These are phyloP conservation scores for Rhizophlyctis rosea DNA, from an alignment of 192 early-diverging fungal species.

Conservation along the genomic window DNA sequence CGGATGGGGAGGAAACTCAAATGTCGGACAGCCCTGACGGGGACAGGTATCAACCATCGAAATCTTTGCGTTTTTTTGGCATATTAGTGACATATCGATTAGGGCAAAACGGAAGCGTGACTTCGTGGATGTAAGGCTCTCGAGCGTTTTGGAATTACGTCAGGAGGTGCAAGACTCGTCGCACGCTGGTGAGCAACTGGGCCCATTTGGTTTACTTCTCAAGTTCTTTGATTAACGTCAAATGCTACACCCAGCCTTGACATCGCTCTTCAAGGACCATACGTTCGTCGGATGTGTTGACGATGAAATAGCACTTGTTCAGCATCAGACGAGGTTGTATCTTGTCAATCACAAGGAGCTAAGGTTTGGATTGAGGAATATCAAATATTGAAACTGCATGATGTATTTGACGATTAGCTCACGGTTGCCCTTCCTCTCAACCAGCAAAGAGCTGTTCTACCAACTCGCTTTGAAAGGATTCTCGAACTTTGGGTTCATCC, in stretches of 20 bases:
- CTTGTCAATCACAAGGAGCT: slow-evolving; percentile 75
- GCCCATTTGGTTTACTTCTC: background rate
- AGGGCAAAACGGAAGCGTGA: slow-evolving; percentile 26
- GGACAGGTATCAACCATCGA: no score
- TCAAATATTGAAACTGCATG: slow-evolving; percentile 12
- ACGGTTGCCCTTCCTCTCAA: no score
- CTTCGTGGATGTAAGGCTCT: slow-evolving; percentile 71
- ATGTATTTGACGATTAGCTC: no score
- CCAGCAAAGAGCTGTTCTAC: slow-evolving; percentile 87
- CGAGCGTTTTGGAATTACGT: slow-evolving; percentile 75
- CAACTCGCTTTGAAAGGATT: slow-evolving; percentile 79
- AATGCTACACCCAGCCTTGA: no score
- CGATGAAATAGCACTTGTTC: slow-evolving; percentile 74
- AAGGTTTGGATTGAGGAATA: slow-evolving; percentile 57
- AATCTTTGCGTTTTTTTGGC: no score
- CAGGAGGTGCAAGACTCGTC: slow-evolving; percentile 62
- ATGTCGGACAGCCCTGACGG: no score
- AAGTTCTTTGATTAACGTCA: background rate
- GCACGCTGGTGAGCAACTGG: slow-evolving; percentile 54
- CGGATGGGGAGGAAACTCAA: no score
- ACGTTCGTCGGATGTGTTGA: slow-evolving; percentile 89
- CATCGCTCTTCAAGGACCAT: slow-evolving; percentile 75
- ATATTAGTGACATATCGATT: no score
- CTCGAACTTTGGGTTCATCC: slow-evolving; percentile 81
- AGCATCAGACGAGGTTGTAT: slow-evolving; percentile 82